Percentiles rank a stretch among this genome's conserved stretches.
Conservation (phyloP, 2,329 filamentous ascomycete genomes). For the Colletotrichum sp. region DNA sequence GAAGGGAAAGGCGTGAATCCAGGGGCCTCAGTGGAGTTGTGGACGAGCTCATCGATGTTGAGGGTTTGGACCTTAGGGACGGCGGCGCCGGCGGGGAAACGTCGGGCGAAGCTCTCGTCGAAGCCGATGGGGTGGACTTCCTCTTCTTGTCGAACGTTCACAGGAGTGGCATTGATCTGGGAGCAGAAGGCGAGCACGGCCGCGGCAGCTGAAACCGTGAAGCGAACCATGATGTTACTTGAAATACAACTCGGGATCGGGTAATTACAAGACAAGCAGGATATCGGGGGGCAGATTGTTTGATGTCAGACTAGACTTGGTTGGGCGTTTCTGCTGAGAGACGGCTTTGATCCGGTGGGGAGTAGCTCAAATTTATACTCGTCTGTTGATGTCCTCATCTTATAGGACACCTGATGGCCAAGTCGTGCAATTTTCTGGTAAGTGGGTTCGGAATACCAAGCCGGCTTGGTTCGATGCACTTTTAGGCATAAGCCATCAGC, state of each 20-base stretch:
- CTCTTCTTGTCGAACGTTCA: neutral
- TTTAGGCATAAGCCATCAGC: neutral
- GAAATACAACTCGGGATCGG: neutral
- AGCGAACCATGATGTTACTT: neutral
- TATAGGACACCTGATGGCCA: neutral
- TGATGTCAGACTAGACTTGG: neutral
- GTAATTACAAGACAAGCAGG: neutral
- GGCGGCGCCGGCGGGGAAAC: neutral
- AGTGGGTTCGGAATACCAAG: neutral
- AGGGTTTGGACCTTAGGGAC: neutral
- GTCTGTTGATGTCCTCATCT: neutral
- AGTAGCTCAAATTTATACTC: neutral
- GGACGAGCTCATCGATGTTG: neutral
- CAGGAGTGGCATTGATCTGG: neutral
- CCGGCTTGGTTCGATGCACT: neutral
- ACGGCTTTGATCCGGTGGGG: neutral
- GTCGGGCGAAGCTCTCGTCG: conserved; percentile 26
- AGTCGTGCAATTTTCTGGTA: neutral
- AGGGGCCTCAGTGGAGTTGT: neutral
- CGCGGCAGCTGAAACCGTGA: neutral
- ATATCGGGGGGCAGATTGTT: neutral
- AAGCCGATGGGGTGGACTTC: neutral
- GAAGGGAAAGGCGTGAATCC: neutral
- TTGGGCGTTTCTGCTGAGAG: neutral
- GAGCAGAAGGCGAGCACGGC: neutral